These are phyloP conservation scores for Cryomyces minteri DNA, from an alignment of 495 filamentous ascomycete genomes.

Conservation along the genomic window DNA sequence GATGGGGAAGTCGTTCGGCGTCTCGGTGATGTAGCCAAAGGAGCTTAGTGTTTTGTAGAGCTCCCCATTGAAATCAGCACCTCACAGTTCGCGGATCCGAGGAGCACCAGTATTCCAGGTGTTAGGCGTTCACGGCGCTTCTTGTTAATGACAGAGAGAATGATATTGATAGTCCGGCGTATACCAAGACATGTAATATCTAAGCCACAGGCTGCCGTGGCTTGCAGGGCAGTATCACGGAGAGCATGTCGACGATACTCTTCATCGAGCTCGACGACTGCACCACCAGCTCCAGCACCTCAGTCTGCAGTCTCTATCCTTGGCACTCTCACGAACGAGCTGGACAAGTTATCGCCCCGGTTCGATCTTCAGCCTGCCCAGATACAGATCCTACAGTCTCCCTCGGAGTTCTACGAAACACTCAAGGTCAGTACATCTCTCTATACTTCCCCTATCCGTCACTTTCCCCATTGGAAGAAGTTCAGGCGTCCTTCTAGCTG, in stretches of 20 bases:
- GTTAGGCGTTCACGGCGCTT: too few species aligned
- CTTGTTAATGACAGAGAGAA: slow-evolving; percentile 3
- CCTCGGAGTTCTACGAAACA: slow-evolving; percentile 69
- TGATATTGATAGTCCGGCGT: slow-evolving; percentile 17
- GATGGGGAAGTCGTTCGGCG: too few species aligned
- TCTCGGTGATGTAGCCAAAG: too few species aligned
- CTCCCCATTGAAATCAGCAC: too few species aligned
- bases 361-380: slow-evolving; percentile 73
- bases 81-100: too few species aligned
- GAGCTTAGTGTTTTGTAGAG: too few species aligned
- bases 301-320: slow-evolving; percentile 29
- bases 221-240: not conserved
- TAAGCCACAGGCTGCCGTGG: not conserved
- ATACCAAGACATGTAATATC: slow-evolving; percentile 4
- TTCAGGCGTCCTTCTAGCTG: not conserved
- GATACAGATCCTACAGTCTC: slow-evolving; percentile 60
- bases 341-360: slow-evolving; percentile 76
- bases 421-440: slow-evolving; percentile 45
- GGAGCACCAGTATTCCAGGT: too few species aligned
- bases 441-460: too few species aligned
- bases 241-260: slow-evolving; percentile 8
- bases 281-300: slow-evolving; percentile 6
- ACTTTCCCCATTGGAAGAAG: not conserved
- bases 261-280: slow-evolving; percentile 4
- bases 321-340: slow-evolving; percentile 52